Evolutionary conservation across 1,284 basidiomycete genomes (phyloP).

Genomic region (Heterobasidion occidentale): DNA sequence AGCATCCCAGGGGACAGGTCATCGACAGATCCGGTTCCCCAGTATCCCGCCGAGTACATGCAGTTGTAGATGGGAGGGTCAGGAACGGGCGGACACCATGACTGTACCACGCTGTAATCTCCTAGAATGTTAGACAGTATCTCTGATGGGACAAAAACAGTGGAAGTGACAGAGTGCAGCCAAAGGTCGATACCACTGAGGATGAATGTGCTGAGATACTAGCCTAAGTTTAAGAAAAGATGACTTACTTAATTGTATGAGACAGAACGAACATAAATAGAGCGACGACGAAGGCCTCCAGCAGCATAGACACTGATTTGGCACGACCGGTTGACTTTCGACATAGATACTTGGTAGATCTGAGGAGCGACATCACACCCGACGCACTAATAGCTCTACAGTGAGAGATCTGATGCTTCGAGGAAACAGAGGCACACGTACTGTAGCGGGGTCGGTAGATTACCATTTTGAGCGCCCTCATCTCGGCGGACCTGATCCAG

Average conservation of each 20-base stretch:
- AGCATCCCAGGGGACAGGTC: neutral
- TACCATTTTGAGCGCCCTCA: neutral
- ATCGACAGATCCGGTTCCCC: neutral
- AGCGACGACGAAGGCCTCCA: neutral
- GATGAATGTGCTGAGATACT: too few species aligned
- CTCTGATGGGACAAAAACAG: neutral
- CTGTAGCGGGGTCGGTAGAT: conserved; percentile 1
- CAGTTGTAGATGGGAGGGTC: neutral
- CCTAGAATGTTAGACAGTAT: neutral
- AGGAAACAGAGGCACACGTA: neutral
- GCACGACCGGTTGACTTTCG: neutral
- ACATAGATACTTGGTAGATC: neutral
- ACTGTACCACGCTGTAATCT: neutral
- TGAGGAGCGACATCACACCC: neutral
- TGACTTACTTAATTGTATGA: neutral
- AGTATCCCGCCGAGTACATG: neutral
- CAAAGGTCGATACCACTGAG: neutral
- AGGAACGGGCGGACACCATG: neutral
- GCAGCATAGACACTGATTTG: neutral
- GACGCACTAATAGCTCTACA: neutral
- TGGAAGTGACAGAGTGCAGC: neutral
- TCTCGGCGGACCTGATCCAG: neutral
- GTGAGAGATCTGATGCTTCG: too few species aligned
- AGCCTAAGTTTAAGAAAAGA: neutral
- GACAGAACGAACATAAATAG: neutral